Conservation (phyloP, 192 early-diverging fungal species). For the Coemansia sp. region DNA sequence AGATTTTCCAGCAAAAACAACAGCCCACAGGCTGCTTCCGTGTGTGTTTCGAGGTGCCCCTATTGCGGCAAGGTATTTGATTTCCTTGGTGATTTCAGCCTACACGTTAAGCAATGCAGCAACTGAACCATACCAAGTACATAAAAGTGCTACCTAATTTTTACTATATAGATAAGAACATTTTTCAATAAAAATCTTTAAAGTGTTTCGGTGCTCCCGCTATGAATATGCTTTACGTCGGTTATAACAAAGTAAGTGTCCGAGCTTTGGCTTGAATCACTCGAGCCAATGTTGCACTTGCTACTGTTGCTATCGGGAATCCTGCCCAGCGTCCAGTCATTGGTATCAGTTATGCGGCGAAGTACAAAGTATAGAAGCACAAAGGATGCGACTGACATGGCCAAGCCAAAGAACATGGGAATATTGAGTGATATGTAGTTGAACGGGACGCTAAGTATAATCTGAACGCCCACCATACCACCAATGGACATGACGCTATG, state of each 20-base stretch:
- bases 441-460: slow-evolving; percentile 18
- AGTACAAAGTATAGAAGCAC: slow-evolving; percentile 30
- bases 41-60: not conserved
- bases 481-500: slow-evolving; percentile 41
- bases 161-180: not conserved
- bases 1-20: not conserved
- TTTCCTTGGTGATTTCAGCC: not conserved
- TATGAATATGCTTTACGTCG: slow-evolving; percentile 32
- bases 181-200: not conserved
- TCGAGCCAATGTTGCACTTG: not conserved
- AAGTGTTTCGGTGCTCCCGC: not conserved
- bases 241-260: slow-evolving; percentile 19
- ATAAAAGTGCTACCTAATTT: not conserved
- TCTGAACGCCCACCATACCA: slow-evolving; percentile 27
- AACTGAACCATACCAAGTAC: not conserved
- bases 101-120: not conserved
- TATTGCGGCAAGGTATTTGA: slow-evolving; percentile 12
- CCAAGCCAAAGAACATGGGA: slow-evolving; percentile 23
- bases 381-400: slow-evolving; percentile 17
- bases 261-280: not conserved
- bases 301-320: slow-evolving; percentile 3
- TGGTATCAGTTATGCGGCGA: slow-evolving; percentile 37
- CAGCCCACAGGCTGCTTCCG: not conserved
- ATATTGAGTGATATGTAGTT: slow-evolving; percentile 20
- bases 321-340: slow-evolving; percentile 41